Conservation (phyloP, 129 eudicot genomes). For the Helichrysum umbraculigerum region DNA sequence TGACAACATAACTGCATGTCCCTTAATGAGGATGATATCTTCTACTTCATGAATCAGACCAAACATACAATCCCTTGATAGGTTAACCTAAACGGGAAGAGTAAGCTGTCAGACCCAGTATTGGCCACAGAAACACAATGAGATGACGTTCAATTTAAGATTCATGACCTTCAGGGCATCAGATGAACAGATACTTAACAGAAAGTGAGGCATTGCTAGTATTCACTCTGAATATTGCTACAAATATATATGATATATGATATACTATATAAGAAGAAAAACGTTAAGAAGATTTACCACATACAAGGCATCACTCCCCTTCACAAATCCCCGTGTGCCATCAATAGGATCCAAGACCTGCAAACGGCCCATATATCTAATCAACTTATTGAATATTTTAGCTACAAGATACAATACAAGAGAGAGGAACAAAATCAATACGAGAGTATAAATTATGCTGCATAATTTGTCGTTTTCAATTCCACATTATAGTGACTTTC, state of each 20-base stretch:
- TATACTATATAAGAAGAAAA: not conserved
- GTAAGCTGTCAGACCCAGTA: not conserved
- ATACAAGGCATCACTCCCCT: slow-evolving; percentile 79
- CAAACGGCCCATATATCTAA: slow-evolving; percentile 23
- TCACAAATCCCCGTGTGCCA: slow-evolving; percentile 92
- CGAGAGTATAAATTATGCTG: not conserved
- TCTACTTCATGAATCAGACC: not conserved
- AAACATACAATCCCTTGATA: not conserved
- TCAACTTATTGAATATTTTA: not conserved
- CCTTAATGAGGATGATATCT: not conserved
- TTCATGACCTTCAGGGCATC: not conserved
- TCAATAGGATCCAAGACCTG: slow-evolving; percentile 98
- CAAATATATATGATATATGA: not conserved
- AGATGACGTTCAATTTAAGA: not conserved
- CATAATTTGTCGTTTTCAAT: not conserved
- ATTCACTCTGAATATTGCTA: not conserved
- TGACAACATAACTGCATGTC: not conserved
- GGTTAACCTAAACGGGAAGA: not conserved
- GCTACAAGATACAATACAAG: not conserved
- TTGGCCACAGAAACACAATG: not conserved
- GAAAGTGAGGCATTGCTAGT: slow-evolving; percentile 9
- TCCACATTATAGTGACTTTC: slow-evolving; percentile 9
- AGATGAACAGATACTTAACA: not conserved
- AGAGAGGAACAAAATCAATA: not conserved
- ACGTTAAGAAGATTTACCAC: slow-evolving; percentile 60